Conservation (phyloP, 805 yeast species). For the Cyberlindnera xishuangbannaensis region DNA sequence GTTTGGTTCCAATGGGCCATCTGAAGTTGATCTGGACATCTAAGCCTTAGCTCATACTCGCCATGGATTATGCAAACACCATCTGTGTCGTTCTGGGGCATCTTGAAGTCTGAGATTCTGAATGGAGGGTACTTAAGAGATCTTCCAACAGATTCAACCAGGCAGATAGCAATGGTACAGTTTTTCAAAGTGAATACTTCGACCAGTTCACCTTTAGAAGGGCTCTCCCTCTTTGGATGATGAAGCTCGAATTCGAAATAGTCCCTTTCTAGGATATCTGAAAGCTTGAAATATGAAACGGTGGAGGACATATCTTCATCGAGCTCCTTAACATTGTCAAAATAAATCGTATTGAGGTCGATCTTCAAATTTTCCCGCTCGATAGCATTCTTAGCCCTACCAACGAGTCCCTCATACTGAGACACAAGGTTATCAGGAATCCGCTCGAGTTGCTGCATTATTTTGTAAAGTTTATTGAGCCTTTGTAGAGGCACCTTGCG, state of each 20-base stretch:
- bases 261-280: conserved; percentile 20
- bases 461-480: conserved; percentile 11
- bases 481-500: conserved; percentile 15
- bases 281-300: conserved; percentile 15
- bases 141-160: conserved; percentile 22
- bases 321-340: conserved; percentile 16
- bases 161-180: conserved; percentile 19
- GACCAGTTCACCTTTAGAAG: conserved; percentile 6
- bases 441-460: conserved; percentile 5
- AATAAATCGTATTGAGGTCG: conserved; percentile 17
- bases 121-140: conserved; percentile 21
- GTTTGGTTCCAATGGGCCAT: conserved; percentile 20
- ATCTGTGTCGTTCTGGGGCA: conserved; percentile 12
- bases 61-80: conserved; percentile 1
- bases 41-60: conserved; percentile 8
- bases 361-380: conserved; percentile 18
- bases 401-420: conserved; percentile 7
- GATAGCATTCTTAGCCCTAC: conserved; percentile 17
- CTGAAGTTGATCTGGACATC: conserved; percentile 22
- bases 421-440: conserved; percentile 2
- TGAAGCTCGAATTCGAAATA: conserved; percentile 19
- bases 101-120: conserved; percentile 12
- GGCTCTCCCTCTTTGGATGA: conserved; percentile 7
- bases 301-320: conserved; percentile 5
- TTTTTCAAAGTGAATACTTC: conserved; percentile 18